Conservation (phyloP, 139 green algal genomes). For the Coccomyxa sp. region DNA sequence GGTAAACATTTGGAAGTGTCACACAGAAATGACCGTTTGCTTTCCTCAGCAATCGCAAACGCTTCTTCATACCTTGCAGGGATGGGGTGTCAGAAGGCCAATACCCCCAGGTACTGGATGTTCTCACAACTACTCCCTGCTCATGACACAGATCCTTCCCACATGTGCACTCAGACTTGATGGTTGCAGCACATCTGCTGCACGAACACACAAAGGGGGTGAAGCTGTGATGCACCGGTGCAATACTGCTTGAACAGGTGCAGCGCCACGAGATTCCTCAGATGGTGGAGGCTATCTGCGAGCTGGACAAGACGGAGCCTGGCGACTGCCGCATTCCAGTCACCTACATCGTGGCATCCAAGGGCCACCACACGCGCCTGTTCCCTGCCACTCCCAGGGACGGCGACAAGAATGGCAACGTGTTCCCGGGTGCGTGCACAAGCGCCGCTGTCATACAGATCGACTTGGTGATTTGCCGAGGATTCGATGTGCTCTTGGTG, state of each 20-base stretch:
- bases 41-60: slow-evolving; percentile 57
- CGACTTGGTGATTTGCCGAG: too few species aligned
- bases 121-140: background rate
- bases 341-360: slow-evolving; percentile 63
- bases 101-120: background rate
- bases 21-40: slow-evolving; percentile 19
- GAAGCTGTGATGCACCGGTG: background rate
- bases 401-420: slow-evolving; percentile 34
- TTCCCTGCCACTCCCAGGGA: slow-evolving; percentile 34
- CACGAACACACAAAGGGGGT: background rate
- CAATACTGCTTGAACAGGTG: background rate
- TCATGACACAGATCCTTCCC: too few species aligned
- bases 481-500: too few species aligned
- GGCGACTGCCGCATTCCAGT: slow-evolving; percentile 17
- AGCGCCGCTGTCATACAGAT: background rate
- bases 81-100: background rate
- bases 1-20: background rate
- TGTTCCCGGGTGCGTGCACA: slow-evolving; percentile 17
- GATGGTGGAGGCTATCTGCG: background rate
- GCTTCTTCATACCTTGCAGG: background rate
- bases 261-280: slow-evolving; percentile 3
- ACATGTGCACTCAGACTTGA: background rate
- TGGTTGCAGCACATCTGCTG: background rate
- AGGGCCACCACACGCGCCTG: slow-evolving; percentile 53
- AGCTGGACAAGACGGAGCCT: background rate